Evolutionary conservation across 495 filamentous ascomycete genomes (phyloP).

Genomic region (Durotheca rogersii): DNA sequence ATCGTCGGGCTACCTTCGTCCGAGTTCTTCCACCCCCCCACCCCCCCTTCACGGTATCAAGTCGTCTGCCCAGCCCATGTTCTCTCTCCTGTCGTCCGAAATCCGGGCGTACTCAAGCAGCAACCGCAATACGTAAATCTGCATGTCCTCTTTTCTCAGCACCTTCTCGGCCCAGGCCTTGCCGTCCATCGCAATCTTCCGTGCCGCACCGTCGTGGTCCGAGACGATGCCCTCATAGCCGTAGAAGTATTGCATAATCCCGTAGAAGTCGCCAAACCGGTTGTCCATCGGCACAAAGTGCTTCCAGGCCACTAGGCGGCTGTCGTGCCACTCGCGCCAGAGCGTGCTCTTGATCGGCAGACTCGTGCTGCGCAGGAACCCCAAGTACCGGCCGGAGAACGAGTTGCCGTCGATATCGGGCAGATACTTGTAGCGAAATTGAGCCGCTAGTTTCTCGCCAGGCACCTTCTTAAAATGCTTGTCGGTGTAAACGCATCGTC

Average conservation of each 20-base stretch:
- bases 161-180: conserved; percentile 68
- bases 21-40: background rate
- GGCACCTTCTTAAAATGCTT: conserved; percentile 43
- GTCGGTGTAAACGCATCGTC: conserved; percentile 52
- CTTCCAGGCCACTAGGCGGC: conserved; percentile 65
- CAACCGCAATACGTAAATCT: conserved; percentile 67
- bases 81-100: conserved; percentile 63
- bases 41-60: conserved; percentile 28
- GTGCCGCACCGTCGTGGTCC: conserved; percentile 59
- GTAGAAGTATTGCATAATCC: conserved; percentile 77
- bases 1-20: conserved; percentile 5
- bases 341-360: conserved; percentile 71
- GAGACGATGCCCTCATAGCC: conserved; percentile 49
- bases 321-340: conserved; percentile 76
- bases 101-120: conserved; percentile 72
- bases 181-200: conserved; percentile 62
- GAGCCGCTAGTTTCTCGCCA: conserved; percentile 49
- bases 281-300: conserved; percentile 88
- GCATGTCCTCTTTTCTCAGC: conserved; percentile 70
- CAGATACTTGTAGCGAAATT: conserved; percentile 63
- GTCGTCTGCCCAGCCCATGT: conserved; percentile 64
- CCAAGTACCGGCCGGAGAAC: conserved; percentile 70
- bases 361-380: conserved; percentile 63
- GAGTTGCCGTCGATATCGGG: conserved; percentile 73
- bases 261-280: conserved; percentile 71